phyloP scores from a whole-genome alignment of 768 basidiomycete genomes.

The Leccinum ochraceum region DNA sequence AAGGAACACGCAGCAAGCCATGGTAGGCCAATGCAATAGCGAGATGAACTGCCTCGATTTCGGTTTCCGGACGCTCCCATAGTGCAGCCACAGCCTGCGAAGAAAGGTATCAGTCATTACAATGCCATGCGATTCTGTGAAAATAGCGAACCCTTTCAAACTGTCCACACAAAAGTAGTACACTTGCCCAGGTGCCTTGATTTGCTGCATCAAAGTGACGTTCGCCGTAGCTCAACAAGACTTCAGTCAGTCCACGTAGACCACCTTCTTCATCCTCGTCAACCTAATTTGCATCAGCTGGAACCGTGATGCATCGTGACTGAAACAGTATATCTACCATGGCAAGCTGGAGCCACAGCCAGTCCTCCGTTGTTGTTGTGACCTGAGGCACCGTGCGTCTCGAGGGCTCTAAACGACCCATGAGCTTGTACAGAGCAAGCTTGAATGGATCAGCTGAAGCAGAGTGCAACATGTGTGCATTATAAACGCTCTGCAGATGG shows the following conservation, averaged over 20 bases:
- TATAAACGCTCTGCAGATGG: conserved; percentile 77
- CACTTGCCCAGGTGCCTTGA: conserved; percentile 75
- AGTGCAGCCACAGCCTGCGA: conserved; percentile 84
- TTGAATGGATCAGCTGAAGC: conserved; percentile 93
- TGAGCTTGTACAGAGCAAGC: conserved; percentile 91
- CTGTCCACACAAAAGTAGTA: conserved; percentile 89
- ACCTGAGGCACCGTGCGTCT: conserved; percentile 80
- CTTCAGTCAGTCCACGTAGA: conserved; percentile 71
- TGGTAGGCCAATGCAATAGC: conserved; percentile 93
- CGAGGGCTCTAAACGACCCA: conserved; percentile 87
- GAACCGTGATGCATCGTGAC: neutral
- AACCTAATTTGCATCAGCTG: conserved; percentile 42
- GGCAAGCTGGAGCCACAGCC: conserved; percentile 96
- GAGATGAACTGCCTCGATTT: conserved; percentile 93
- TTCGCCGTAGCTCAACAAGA: conserved; percentile 75
- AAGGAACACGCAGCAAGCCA: conserved; percentile 83
- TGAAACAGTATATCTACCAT: conserved; percentile 49
- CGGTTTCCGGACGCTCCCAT: conserved; percentile 83
- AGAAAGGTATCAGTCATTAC: conserved; percentile 1
- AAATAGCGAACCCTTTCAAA: conserved; percentile 76
- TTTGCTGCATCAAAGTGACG: conserved; percentile 73
- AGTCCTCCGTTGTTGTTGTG: conserved; percentile 93
- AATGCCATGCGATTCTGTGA: neutral
- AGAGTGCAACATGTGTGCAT: conserved; percentile 88
- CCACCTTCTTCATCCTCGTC: conserved; percentile 84